phyloP scores from a whole-genome alignment of 2,329 filamentous ascomycete species.

The Verticillium albo-atrum region DNA sequence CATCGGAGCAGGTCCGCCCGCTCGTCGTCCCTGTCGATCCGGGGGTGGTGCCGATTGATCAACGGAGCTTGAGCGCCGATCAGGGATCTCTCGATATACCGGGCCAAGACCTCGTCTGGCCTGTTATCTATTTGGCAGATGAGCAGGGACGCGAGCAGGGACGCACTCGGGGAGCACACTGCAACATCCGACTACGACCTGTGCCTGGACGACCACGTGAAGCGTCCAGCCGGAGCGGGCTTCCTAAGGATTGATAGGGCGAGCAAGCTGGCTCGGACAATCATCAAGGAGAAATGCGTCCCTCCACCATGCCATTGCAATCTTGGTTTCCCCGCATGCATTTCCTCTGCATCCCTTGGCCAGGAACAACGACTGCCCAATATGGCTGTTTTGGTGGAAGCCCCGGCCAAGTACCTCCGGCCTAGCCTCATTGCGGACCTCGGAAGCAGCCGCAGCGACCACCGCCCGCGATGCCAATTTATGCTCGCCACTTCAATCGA shows the following conservation, averaged over 20 bases:
- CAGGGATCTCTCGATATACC: not conserved
- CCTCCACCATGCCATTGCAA: not conserved
- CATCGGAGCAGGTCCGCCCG: not conserved
- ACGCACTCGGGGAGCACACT: not conserved
- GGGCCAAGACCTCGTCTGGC: not conserved
- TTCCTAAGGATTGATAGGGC: not conserved
- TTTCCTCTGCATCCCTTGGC: not conserved
- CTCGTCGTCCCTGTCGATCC: slow-evolving; percentile 1
- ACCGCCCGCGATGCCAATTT: not conserved
- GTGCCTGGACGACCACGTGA: not conserved
- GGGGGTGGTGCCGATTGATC: not conserved
- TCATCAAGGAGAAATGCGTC: not conserved
- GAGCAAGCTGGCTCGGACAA: not conserved
- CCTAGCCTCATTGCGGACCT: not conserved
- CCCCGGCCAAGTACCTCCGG: not conserved
- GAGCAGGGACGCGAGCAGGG: too few species aligned
- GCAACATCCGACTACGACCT: not conserved
- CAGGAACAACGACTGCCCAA: not conserved
- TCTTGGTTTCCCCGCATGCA: not conserved
- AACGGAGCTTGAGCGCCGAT: not conserved
- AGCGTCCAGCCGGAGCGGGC: not conserved
- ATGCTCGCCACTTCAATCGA: not conserved
- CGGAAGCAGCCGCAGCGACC: not conserved
- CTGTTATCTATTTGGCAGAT: not conserved
- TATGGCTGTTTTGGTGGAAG: not conserved